Percentiles rank a stretch among this genome's conserved stretches.
Evolutionary conservation across 1,284 basidiomycete species (phyloP).

Genomic region (Flammula alnicola): DNA sequence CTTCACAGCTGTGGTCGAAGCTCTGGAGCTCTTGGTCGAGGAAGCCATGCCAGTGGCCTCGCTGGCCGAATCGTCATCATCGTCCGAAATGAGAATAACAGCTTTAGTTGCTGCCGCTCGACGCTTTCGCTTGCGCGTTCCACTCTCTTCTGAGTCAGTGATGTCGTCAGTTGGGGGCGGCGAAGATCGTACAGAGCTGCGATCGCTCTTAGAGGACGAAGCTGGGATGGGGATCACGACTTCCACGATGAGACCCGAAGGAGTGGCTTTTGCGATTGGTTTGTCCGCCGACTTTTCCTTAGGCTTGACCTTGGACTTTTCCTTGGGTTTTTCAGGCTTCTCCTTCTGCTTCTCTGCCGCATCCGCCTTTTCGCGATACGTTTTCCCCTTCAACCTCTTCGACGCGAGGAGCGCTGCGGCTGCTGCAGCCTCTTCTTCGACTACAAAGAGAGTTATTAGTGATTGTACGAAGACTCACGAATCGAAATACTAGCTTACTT

Average conservation of each 20-base stretch:
- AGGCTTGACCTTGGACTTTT: conserved; percentile 6
- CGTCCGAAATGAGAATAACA: conserved; percentile 51
- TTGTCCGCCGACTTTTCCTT: conserved; percentile 8
- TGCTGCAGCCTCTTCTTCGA: conserved; percentile 51
- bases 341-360: conserved; percentile 17
- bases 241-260: conserved; percentile 51
- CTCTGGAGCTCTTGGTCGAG: conserved; percentile 18
- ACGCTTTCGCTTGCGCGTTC: conserved; percentile 37
- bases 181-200: conserved; percentile 19
- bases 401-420: conserved; percentile 50
- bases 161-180: conserved; percentile 26
- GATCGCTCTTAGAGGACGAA: conserved; percentile 21
- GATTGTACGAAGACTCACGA: not conserved
- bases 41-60: conserved; percentile 20
- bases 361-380: conserved; percentile 62
- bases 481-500: conserved; percentile 44
- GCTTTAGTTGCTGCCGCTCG: conserved; percentile 41
- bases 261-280: conserved; percentile 33
- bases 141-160: conserved; percentile 40
- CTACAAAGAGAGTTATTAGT: conserved; percentile 30
- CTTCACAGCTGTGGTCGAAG: conserved; percentile 13
- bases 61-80: conserved; percentile 36
- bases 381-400: conserved; percentile 77
- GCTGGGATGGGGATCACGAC: conserved; percentile 49
- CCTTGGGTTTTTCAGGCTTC: conserved; percentile 16